These are phyloP conservation scores for Amauroascus verrucosus DNA, from an alignment of 2,329 filamentous ascomycete species.

Conservation along the genomic window DNA sequence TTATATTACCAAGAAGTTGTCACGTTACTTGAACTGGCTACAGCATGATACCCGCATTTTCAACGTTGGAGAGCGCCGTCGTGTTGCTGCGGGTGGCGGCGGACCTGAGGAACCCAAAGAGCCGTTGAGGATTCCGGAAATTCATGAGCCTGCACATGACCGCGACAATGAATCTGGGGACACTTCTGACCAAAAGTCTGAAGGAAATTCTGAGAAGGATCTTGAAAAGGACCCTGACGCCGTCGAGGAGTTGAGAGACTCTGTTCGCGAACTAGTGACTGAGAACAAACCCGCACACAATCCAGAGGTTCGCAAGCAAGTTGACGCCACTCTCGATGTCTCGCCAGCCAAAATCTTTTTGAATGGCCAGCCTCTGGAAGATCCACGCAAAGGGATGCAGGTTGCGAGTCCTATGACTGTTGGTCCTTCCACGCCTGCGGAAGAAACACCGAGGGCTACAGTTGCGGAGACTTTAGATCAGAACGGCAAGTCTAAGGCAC, in stretches of 20 bases:
- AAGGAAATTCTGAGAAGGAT: not conserved
- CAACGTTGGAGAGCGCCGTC: conserved; percentile 87
- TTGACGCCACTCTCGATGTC: conserved; percentile 33
- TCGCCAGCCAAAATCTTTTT: conserved; percentile 48
- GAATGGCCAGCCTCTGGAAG: conserved; percentile 43
- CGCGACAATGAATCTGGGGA: not conserved
- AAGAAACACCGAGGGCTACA: not conserved
- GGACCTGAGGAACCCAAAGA: conserved; percentile 13
- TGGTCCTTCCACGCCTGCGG: not conserved
- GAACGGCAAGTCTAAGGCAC: conserved; percentile 13
- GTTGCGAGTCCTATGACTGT: conserved; percentile 14
- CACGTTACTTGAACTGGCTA: conserved; percentile 90
- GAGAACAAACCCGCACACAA: conserved; percentile 25
- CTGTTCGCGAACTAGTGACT: conserved; percentile 35
- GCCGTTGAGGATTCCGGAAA: not conserved
- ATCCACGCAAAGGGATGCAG: conserved; percentile 9
- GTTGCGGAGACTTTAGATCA: conserved; percentile 7
- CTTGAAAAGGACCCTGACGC: conserved; percentile 13
- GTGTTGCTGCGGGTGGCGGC: conserved; percentile 54
- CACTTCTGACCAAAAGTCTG: not conserved
- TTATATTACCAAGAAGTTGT: conserved; percentile 97
- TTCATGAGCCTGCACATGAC: not conserved
- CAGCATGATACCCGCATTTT: conserved; percentile 94
- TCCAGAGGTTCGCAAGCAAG: conserved; percentile 17
- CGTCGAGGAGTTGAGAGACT: conserved; percentile 36